Base-by-base conservation (phyloP, 2,329 filamentous ascomycete genomes). In the Penicillium sp. region DNA sequence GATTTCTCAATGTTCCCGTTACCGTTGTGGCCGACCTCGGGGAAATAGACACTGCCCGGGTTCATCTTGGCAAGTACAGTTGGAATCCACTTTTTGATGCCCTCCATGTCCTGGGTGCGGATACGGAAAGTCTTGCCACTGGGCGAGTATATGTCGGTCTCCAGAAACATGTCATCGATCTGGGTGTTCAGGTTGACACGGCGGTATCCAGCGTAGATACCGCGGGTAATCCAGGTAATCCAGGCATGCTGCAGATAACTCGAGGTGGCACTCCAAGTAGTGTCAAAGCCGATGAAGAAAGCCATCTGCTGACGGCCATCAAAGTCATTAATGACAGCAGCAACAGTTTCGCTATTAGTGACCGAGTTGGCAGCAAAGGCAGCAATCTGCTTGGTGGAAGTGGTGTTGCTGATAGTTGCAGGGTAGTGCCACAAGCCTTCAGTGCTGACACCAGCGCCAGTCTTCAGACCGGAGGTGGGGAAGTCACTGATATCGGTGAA, bases 81-180 rank as follows among this genome's bases (percentile, higher is more conserved):
- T 30, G 75, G 68, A 22, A 70, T 63, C 68, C 63, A 83, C 3
- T 64, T 62, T 16, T 72, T 66, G 57, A 81, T 74, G 9, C 69
- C 69, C n/a, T 71, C 65, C 56, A 83, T 57, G 62, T 83, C 81
- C 6, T 64, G 67, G 6, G 74, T 62, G 28, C 70, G 72, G 55
- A 81, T 71, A 18, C 80, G 77, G 70, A 81, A 86, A 5, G 69
- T 73, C 0, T 66, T 71, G 5, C 74, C 76, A n/a, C 59, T 57
- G 1, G 81, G 80, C 16, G 66, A 60, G 63, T 81, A 82, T 31
- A 81, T 71, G 10, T 74, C 74, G 3, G 78, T 76, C 46, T 74
- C 70, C 18, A 86, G 71, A 58, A 85, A 81, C 73, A 86, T 81
- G 57, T 86, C 83, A 59, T 86, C 83, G 28, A 86, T 78, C 61